Percentiles rank a stretch among this genome's conserved stretches.
Conservation (phyloP, 1,139 yeast species). For the Magnusiomyces suaveolens region DNA sequence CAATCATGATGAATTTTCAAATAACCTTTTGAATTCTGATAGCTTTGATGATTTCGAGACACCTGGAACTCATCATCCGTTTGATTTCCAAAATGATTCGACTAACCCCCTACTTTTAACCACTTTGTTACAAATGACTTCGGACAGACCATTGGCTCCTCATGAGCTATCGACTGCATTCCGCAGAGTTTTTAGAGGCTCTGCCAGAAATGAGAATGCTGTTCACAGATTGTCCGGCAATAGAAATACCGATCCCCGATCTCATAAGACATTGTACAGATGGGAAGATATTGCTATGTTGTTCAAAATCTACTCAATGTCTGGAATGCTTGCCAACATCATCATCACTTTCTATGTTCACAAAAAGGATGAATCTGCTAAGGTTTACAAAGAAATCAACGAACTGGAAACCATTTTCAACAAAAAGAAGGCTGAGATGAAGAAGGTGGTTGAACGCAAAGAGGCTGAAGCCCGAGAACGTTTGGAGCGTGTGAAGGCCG, state of each 20-base stretch:
- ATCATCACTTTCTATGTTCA: neutral
- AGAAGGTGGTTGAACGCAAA: slow-evolving; percentile 19
- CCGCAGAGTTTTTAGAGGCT: neutral
- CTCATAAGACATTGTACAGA: neutral
- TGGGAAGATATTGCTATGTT: neutral
- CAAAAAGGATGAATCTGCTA: neutral
- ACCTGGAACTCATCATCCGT: slow-evolving; percentile 15
- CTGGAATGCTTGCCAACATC: neutral
- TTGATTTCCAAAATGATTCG: too few species aligned
- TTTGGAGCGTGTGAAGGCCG: slow-evolving; percentile 27
- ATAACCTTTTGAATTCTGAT: slow-evolving; percentile 16
- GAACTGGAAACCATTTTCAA: neutral
- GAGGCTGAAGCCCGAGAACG: slow-evolving; percentile 33
- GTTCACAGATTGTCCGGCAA: neutral
- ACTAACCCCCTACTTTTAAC: neutral
- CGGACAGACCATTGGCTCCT: neutral
- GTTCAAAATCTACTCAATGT: neutral
- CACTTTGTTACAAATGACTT: neutral
- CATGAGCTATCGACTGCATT: neutral
- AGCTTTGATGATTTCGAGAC: slow-evolving; percentile 26
- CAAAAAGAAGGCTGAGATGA: slow-evolving; percentile 6
- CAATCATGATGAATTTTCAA: neutral
- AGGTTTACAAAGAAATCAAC: neutral
- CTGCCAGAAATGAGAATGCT: neutral
- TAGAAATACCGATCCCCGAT: neutral